Percentiles rank a stretch among this genome's conserved stretches.
phyloP scores from a whole-genome alignment of 306 rosid genomes.

The Gastrolobium bilobum region DNA sequence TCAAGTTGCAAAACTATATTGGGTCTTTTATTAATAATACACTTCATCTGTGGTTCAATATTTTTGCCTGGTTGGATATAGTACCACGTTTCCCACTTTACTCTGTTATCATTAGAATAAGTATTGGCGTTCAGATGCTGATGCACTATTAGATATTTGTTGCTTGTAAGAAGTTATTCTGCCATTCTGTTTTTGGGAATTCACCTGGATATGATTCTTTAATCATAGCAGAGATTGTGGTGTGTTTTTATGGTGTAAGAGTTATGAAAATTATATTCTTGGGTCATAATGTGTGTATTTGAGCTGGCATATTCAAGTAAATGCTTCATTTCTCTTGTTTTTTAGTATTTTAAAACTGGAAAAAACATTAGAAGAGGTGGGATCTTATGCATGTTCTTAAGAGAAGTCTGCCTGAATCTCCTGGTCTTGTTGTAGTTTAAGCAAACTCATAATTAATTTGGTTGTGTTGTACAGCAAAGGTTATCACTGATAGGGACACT shows the following conservation, averaged over 20 bases:
- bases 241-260: not conserved
- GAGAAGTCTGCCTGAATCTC: not conserved
- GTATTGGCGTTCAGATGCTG: not conserved
- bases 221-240: not conserved
- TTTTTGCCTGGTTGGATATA: not conserved
- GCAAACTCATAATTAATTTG: not conserved
- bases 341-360: not conserved
- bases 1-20: too few species aligned
- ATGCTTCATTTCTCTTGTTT: slow-evolving; percentile 9
- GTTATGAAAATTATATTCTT: not conserved
- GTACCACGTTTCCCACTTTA: not conserved
- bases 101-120: not conserved
- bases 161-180: not conserved
- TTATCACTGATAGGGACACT: too few species aligned
- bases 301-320: slow-evolving; percentile 6
- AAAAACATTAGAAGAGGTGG: not conserved
- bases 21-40: not conserved
- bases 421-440: not conserved
- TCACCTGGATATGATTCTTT: not conserved
- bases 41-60: not conserved
- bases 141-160: not conserved
- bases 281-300: slow-evolving; percentile 16
- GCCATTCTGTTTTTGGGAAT: not conserved
- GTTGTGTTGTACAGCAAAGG: slow-evolving; percentile 30
- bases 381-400: not conserved